Percentiles rank a stretch among this genome's conserved stretches.
phyloP scores from a whole-genome alignment of 441 rosid genomes.

The Capsella rubella region DNA sequence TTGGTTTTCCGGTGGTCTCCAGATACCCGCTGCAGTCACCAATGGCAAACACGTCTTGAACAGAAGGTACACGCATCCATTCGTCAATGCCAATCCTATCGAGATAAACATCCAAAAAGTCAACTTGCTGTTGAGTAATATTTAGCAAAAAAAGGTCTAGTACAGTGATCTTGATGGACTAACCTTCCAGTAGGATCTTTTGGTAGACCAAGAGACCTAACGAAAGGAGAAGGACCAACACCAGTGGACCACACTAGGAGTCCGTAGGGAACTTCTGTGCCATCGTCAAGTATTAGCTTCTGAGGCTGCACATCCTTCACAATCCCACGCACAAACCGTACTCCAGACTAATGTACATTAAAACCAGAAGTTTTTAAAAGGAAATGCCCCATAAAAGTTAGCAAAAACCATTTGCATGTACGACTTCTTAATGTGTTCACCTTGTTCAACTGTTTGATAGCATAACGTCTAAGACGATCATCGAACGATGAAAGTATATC shows the following conservation, averaged over 20 bases:
- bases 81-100: constrained; percentile 85
- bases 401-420: neutral
- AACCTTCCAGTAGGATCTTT: constrained; percentile 93
- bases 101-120: constrained; percentile 7
- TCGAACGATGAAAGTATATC: constrained; percentile 91
- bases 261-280: constrained; percentile 84
- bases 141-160: neutral
- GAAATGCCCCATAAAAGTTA: neutral
- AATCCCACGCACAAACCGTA: constrained; percentile 69
- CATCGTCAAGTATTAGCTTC: constrained; percentile 73
- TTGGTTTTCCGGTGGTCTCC: constrained; percentile 75
- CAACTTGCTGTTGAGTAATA: neutral
- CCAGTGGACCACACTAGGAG: constrained; percentile 96
- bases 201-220: constrained; percentile 70
- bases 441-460: constrained; percentile 81
- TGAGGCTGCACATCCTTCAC: constrained; percentile 86
- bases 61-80: constrained; percentile 78
- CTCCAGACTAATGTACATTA: constrained; percentile 62
- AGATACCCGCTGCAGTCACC: constrained; percentile 97
- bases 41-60: constrained; percentile 86
- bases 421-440: constrained; percentile 41
- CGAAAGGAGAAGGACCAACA: constrained; percentile 88
- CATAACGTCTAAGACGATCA: constrained; percentile 74
- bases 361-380: constrained; percentile 10
- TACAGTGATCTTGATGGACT: constrained; percentile 24